Conservation (phyloP, 2,329 filamentous ascomycete species). For the Talaromyces sp. region DNA sequence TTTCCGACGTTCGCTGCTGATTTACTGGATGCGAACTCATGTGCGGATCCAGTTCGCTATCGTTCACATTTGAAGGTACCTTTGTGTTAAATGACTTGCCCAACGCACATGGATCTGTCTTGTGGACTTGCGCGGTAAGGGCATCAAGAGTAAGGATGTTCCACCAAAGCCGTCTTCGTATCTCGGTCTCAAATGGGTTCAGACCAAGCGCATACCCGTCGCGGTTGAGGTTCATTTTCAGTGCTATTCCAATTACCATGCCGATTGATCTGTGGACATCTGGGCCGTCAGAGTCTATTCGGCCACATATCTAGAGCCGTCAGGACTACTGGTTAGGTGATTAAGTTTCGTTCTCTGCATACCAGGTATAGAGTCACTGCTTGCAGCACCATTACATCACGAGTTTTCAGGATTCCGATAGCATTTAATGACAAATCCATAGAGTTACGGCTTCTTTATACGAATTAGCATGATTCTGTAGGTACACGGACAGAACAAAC, state of each 20-base stretch:
- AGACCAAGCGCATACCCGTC: slow-evolving; percentile 50
- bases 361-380: slow-evolving; percentile 18
- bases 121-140: slow-evolving; percentile 22
- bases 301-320: slow-evolving; percentile 12
- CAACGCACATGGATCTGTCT: slow-evolving; percentile 19
- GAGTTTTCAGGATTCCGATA: slow-evolving; percentile 10
- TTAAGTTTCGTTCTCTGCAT: neutral
- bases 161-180: slow-evolving; percentile 57
- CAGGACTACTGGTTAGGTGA: neutral
- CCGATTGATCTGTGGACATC: slow-evolving; percentile 10
- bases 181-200: slow-evolving; percentile 54
- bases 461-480: neutral
- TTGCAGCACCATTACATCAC: slow-evolving; percentile 15
- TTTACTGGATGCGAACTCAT: slow-evolving; percentile 10
- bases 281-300: slow-evolving; percentile 12
- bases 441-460: slow-evolving; percentile 15
- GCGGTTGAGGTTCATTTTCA: slow-evolving; percentile 56
- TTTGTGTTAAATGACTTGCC: slow-evolving; percentile 19
- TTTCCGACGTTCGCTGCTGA: slow-evolving; percentile 15
- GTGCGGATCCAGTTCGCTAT: slow-evolving; percentile 16
- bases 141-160: slow-evolving; percentile 36
- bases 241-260: slow-evolving; percentile 34
- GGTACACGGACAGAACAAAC: slow-evolving; percentile 6
- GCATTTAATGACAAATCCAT: slow-evolving; percentile 13
- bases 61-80: slow-evolving; percentile 21